phyloP scores from a whole-genome alignment of 768 basidiomycete species.

The Ramaria rubella region DNA sequence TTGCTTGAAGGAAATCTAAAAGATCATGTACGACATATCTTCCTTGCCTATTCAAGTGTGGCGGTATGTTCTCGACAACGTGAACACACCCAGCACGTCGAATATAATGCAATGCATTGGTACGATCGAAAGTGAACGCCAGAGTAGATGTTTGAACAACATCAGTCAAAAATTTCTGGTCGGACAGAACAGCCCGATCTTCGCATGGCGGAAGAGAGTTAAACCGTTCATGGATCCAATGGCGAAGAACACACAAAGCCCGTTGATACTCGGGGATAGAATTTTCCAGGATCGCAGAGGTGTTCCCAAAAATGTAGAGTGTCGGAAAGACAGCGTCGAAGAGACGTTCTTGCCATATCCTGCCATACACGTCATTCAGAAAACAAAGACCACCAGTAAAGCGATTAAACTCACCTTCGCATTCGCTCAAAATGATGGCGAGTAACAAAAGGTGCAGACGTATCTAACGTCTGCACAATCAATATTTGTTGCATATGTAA shows the following conservation, averaged over 20 bases:
- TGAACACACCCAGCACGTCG: slow-evolving; percentile 26
- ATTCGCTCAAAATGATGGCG: background rate
- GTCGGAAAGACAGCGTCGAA: slow-evolving; percentile 47
- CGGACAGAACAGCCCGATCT: background rate
- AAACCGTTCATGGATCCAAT: slow-evolving; percentile 41
- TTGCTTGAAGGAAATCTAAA: background rate
- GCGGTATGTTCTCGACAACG: slow-evolving; percentile 8
- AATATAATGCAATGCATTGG: slow-evolving; percentile 30
- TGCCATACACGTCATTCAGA: slow-evolving; percentile 20
- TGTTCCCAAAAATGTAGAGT: slow-evolving; percentile 39
- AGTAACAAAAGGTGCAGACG: background rate
- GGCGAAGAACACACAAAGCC: slow-evolving; percentile 32
- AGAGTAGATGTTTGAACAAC: slow-evolving; percentile 34
- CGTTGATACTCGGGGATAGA: slow-evolving; percentile 35
- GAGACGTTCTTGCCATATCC: slow-evolving; percentile 40
- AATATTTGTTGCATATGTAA: slow-evolving; percentile 44
- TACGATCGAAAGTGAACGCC: slow-evolving; percentile 32
- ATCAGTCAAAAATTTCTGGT: slow-evolving; percentile 32
- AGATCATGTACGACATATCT: background rate
- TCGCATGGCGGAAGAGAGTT: slow-evolving; percentile 26
- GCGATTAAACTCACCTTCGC: background rate
- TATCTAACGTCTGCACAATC: slow-evolving; percentile 32
- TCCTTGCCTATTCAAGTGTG: slow-evolving; percentile 14
- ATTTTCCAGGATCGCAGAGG: background rate
- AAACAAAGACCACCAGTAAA: background rate